Conservation (phyloP, 805 yeast genomes). For the Candida patagonica region DNA sequence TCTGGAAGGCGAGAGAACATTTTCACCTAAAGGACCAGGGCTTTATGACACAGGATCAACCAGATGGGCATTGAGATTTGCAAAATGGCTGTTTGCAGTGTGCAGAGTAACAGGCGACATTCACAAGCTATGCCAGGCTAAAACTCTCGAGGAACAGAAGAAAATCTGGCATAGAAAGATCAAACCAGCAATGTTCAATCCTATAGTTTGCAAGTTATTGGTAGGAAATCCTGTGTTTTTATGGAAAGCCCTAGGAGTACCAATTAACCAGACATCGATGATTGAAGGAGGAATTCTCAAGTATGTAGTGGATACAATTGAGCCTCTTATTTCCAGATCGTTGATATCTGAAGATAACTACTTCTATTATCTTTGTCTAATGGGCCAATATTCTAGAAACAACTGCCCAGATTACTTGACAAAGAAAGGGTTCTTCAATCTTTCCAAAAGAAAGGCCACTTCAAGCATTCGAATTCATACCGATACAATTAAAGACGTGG, state of each 20-base stretch:
- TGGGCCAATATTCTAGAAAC: slow-evolving; percentile 46
- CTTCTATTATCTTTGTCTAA: slow-evolving; percentile 62
- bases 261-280: slow-evolving; percentile 73
- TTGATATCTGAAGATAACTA: slow-evolving; percentile 64
- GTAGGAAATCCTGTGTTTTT: slow-evolving; percentile 78
- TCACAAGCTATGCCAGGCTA: slow-evolving; percentile 46
- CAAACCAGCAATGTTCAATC: slow-evolving; percentile 63
- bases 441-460: slow-evolving; percentile 42
- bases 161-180: slow-evolving; percentile 53
- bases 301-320: slow-evolving; percentile 69
- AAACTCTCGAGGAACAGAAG: slow-evolving; percentile 52
- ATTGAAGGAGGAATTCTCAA: slow-evolving; percentile 64
- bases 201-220: slow-evolving; percentile 53
- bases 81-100: slow-evolving; percentile 47
- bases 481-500: slow-evolving; percentile 67
- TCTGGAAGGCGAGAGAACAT: slow-evolving; percentile 50
- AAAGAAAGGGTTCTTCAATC: slow-evolving; percentile 42
- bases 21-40: slow-evolving; percentile 47
- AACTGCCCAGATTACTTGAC: slow-evolving; percentile 77
- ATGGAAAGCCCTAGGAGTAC: slow-evolving; percentile 89
- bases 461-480: slow-evolving; percentile 71
- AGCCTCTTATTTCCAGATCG: slow-evolving; percentile 59
- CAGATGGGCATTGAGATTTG: slow-evolving; percentile 73
- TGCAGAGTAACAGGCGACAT: slow-evolving; percentile 43
- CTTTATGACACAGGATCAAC: slow-evolving; percentile 71